Base-by-base conservation (phyloP, 2,329 filamentous ascomycete species). In the Exophiala lecanii-corni region DNA sequence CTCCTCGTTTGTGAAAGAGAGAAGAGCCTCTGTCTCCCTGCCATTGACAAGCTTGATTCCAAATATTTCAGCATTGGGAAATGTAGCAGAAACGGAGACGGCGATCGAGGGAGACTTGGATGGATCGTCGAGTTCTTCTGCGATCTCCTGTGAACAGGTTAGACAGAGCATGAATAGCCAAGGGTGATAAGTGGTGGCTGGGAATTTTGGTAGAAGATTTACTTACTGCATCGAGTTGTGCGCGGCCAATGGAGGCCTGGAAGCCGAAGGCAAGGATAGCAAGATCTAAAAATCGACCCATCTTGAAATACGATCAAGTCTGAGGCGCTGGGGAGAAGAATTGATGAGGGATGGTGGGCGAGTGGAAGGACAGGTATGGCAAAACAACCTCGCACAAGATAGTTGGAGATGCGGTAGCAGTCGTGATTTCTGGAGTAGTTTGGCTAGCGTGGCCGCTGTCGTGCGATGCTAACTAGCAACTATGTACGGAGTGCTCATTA, bases 41-140 rank as follows among this genome's bases (percentile, higher is more conserved):
- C 89, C 88, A 64, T 98, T 98, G 73, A 97, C 79, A 56, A 97
- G 81, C 78, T 94, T 95, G 57, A 97, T 81, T 59, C 91, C 92
- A 57, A 96, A 92, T 67, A 94, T 82, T 72, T 94, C 87, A 45
- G 76, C 72, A 53, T 78, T 67, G 20, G 79, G 79, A 66, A 83
- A 83, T 23, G 73, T 71, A 45, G 78, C 71, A 39, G 72, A 68
- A 51, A 79, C 70, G 41, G 68, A 66, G 54, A 82, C 73, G 45
- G 71, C 71, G 47, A 79, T 63, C 49, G 68, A 74, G 54, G 71
- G 82, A 64, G 61, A 83, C 72, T 68, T 78, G 69, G 72, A 81
- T 78, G 64, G 72, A 47, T 82, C 76, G 54, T 75, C 74, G 57
- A 83, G 68, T 41, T 81, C 77, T 64, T 85, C 81, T 51, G 80